phyloP scores from a whole-genome alignment of 495 filamentous ascomycete genomes.

The Stereocaulon alpinum region DNA sequence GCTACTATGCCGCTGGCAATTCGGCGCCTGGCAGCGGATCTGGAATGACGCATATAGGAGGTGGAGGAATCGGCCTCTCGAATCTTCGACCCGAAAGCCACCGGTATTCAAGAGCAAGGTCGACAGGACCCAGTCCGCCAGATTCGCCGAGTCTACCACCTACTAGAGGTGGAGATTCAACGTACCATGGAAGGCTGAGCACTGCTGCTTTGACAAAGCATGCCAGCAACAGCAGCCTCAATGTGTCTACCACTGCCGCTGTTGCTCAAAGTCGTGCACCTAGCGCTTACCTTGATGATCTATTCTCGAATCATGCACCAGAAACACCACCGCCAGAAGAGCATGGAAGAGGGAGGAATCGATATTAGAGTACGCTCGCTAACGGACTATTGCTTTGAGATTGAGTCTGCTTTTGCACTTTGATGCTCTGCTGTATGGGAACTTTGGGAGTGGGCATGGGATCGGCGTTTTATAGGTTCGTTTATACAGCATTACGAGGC shows the following conservation, averaged over 20 bases:
- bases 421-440: background rate
- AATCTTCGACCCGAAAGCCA: constrained; percentile 44
- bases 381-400: background rate
- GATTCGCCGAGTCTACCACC: constrained; percentile 53
- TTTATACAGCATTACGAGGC: background rate
- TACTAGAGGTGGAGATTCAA: constrained; percentile 28
- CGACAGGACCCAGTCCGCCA: constrained; percentile 49
- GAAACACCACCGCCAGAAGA: constrained; percentile 13
- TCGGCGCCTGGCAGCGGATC: constrained; percentile 36
- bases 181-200: constrained; percentile 24
- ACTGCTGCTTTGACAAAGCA: constrained; percentile 32
- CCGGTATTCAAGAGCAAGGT: constrained; percentile 37
- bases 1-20: constrained; percentile 73
- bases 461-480: background rate
- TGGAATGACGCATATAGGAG: constrained; percentile 38
- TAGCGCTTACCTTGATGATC: constrained; percentile 85
- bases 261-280: constrained; percentile 68
- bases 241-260: constrained; percentile 50
- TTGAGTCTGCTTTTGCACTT: background rate
- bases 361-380: background rate
- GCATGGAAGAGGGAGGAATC: constrained; percentile 13
- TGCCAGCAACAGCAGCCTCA: constrained; percentile 60
- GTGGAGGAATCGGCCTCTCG: constrained; percentile 35
- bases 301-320: constrained; percentile 61
- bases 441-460: background rate